These are phyloP conservation scores for Plasmodium coatneyi DNA, from an alignment of 169 alveolate species.

Conservation along the genomic window DNA sequence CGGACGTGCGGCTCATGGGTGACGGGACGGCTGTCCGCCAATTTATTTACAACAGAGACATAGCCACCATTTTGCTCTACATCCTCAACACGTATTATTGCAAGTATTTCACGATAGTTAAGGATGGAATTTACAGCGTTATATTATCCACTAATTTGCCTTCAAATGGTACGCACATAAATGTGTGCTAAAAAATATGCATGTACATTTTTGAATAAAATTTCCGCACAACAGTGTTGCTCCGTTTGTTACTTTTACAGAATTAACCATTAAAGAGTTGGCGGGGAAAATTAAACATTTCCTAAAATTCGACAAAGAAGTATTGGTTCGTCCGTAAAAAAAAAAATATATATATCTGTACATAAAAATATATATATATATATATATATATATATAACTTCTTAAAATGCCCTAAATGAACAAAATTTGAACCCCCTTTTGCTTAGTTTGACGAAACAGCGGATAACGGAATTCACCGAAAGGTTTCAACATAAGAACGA, in stretches of 20 bases:
- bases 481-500: conserved; percentile 46
- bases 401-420: not conserved
- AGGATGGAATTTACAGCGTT: conserved; percentile 60
- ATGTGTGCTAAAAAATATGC: not conserved
- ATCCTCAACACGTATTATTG: conserved; percentile 58
- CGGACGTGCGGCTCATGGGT: conserved; percentile 47
- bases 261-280: conserved; percentile 54
- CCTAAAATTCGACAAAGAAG: conserved; percentile 45
- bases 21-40: conserved; percentile 62
- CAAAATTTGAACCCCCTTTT: not conserved
- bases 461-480: conserved; percentile 71
- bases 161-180: conserved; percentile 36
- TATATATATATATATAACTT: not conserved
- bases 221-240: not conserved
- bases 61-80: conserved; percentile 37
- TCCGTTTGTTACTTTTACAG: conserved; percentile 1
- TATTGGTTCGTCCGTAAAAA: conserved; percentile 33
- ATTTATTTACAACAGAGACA: conserved; percentile 65
- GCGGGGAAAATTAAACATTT: conserved; percentile 57
- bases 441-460: conserved; percentile 43
- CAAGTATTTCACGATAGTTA: conserved; percentile 51
- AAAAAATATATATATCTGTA: not conserved
- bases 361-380: not conserved
- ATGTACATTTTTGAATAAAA: not conserved
- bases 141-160: conserved; percentile 69